Percentiles rank a stretch among this genome's conserved stretches.
phyloP scores from a whole-genome alignment of 2,329 filamentous ascomycete genomes.

The Esteya vermicola region DNA sequence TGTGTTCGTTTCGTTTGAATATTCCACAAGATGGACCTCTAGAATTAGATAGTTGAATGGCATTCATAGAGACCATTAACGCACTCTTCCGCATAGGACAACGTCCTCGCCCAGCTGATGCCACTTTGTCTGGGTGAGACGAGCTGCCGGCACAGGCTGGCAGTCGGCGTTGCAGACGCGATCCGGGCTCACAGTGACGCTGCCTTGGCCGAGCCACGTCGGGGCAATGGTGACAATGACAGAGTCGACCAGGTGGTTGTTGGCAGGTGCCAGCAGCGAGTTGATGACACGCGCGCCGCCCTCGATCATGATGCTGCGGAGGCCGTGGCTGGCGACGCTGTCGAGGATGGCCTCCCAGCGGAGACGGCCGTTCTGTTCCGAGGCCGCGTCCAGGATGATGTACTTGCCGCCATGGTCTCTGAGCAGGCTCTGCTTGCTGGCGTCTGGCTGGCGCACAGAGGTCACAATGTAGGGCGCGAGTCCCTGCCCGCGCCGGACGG shows the following conservation, averaged over 20 bases:
- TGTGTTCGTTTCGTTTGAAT: background rate
- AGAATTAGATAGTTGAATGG: background rate
- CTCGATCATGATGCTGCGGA: constrained; percentile 81
- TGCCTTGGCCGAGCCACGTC: constrained; percentile 73
- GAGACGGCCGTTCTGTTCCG: constrained; percentile 25
- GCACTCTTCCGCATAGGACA: constrained; percentile 55
- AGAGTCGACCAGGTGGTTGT: constrained; percentile 48
- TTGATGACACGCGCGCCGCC: constrained; percentile 77
- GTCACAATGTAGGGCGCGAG: constrained; percentile 61
- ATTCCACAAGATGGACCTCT: background rate
- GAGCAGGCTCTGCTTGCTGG: constrained; percentile 26
- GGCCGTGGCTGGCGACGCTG: constrained; percentile 40
- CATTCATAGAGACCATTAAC: background rate
- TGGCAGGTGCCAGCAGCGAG: constrained; percentile 51
- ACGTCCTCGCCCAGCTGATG: constrained; percentile 69
- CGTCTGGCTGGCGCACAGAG: constrained; percentile 28
- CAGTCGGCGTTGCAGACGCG: constrained; percentile 35
- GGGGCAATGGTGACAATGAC: constrained; percentile 85
- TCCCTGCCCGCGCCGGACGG: constrained; percentile 50
- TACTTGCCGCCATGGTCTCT: constrained; percentile 38
- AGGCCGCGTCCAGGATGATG: constrained; percentile 20
- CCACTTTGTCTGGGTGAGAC: constrained; percentile 57
- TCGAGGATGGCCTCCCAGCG: constrained; percentile 52
- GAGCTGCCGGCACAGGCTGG: constrained; percentile 43
- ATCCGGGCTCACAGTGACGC: constrained; percentile 63